Evolutionary conservation across 2,329 filamentous ascomycete genomes (phyloP).

Genomic region (Scytalidium sp.): DNA sequence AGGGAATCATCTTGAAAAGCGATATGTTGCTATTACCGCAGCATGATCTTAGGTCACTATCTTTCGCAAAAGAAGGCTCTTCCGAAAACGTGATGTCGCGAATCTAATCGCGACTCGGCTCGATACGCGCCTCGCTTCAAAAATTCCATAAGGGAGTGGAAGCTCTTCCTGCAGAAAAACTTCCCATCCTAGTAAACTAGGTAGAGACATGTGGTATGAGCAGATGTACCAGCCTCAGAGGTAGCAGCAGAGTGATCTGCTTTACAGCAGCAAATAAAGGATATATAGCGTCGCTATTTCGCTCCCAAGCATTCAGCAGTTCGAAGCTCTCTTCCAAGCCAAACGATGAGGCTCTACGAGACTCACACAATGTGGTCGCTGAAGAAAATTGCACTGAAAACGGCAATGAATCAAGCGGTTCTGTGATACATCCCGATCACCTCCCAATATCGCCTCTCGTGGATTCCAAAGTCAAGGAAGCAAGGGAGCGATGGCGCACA

Average conservation of each 20-base stretch:
- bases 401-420: neutral
- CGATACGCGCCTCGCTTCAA: neutral
- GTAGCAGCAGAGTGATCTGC: constrained; percentile 16
- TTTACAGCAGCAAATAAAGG: neutral
- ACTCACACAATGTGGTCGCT: neutral
- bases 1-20: constrained; percentile 20
- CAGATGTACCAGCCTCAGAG: constrained; percentile 16
- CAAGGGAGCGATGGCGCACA: constrained; percentile 25
- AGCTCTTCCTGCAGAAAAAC: neutral
- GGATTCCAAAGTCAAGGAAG: constrained; percentile 36
- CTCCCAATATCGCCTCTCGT: constrained; percentile 47
- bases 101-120: neutral
- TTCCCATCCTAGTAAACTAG: neutral
- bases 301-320: neutral
- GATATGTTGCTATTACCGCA: neutral
- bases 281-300: neutral
- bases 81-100: neutral
- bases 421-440: neutral
- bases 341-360: neutral
- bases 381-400: neutral
- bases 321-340: neutral
- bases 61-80: neutral
- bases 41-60: neutral
- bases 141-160: neutral
- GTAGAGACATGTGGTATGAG: constrained; percentile 23